These are phyloP conservation scores for Isoetes engelmannii DNA, from an alignment of 83 land plant species.

Conservation along the genomic window DNA sequence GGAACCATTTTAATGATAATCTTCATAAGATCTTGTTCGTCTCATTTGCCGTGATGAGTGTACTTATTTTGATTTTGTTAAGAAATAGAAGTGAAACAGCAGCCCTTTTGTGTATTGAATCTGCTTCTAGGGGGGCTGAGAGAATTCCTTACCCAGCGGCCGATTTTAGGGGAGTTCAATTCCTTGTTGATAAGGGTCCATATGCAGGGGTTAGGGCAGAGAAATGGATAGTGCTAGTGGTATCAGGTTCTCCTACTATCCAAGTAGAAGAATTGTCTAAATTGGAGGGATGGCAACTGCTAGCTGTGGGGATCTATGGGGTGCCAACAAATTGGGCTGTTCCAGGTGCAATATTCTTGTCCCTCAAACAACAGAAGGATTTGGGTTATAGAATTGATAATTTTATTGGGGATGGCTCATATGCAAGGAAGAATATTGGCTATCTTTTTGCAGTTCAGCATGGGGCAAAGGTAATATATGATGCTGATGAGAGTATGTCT, in stretches of 20 bases:
- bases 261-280: slow-evolving; percentile 39
- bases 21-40: slow-evolving; percentile 43
- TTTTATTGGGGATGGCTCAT: slow-evolving; percentile 59
- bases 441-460: slow-evolving; percentile 93
- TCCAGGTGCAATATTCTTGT: slow-evolving; percentile 63
- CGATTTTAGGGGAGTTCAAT: slow-evolving; percentile 34
- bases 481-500: slow-evolving; percentile 64
- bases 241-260: slow-evolving; percentile 43
- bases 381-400: slow-evolving; percentile 58
- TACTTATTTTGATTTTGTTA: slow-evolving; percentile 50
- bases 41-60: slow-evolving; percentile 36
- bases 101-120: slow-evolving; percentile 53
- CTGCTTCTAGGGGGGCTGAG: slow-evolving; percentile 29
- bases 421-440: slow-evolving; percentile 65
- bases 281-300: slow-evolving; percentile 77
- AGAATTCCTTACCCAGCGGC: slow-evolving; percentile 49
- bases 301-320: slow-evolving; percentile 62
- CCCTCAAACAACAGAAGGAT: slow-evolving; percentile 53
- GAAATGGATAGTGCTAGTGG: slow-evolving; percentile 78
- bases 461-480: slow-evolving; percentile 79
- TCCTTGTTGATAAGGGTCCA: slow-evolving; percentile 26
- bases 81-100: slow-evolving; percentile 47
- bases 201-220: slow-evolving; percentile 43
- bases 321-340: slow-evolving; percentile 75
- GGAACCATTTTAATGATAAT: slow-evolving; percentile 29